These are phyloP conservation scores for Adansonia digitata DNA, from an alignment of 345 rosid species.

Conservation along the genomic window DNA sequence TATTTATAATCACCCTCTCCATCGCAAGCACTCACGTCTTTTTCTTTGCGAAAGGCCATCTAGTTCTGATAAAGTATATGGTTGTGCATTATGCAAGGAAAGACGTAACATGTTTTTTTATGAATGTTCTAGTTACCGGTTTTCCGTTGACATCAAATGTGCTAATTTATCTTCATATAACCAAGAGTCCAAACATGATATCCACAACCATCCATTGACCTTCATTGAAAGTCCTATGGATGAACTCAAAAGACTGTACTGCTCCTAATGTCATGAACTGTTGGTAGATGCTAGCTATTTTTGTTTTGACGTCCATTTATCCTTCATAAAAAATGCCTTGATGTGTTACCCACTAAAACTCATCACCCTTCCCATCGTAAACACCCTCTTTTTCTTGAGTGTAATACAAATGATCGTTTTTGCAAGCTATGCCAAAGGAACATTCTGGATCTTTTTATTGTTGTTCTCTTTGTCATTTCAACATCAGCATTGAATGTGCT, in stretches of 20 bases:
- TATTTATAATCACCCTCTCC: not conserved
- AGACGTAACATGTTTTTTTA: not conserved
- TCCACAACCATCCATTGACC: not conserved
- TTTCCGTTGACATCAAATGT: not conserved
- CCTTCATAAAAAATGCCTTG: constrained; percentile 3
- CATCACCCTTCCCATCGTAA: not conserved
- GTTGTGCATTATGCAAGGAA: not conserved
- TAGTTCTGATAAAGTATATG: not conserved
- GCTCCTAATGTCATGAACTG: not conserved
- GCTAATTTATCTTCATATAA: not conserved
- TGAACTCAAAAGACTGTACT: not conserved
- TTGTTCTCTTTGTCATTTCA: not conserved
- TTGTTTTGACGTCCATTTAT: not conserved
- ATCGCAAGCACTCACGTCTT: not conserved
- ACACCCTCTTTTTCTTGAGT: too few relatives aligned
- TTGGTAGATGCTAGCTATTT: not conserved
- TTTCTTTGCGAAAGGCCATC: not conserved
- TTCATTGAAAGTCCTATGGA: not conserved
- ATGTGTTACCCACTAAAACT: not conserved
- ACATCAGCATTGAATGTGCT: not conserved
- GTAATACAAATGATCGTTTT: too few relatives aligned
- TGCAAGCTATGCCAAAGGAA: too few relatives aligned
- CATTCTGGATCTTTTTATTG: accelerated
- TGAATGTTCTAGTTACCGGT: accelerated
- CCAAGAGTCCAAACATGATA: not conserved